Percentiles rank a stretch among this genome's conserved stretches.
These are phyloP conservation scores for Pseudozyma sp. DNA, from an alignment of 1,284 basidiomycete species.

Conservation along the genomic window DNA sequence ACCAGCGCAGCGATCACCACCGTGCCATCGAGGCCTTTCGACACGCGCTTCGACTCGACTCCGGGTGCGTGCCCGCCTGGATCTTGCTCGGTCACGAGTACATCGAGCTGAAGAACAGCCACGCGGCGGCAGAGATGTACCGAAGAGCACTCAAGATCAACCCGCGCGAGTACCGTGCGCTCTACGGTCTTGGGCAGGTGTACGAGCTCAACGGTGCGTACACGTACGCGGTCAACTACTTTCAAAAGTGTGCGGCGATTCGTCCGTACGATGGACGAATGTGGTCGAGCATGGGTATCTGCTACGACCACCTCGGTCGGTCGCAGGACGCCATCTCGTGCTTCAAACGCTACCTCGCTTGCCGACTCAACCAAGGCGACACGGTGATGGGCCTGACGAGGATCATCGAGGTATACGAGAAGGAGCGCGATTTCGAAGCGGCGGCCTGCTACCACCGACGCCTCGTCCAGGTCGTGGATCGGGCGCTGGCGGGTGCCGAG, in stretches of 20 bases:
- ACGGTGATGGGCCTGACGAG: constrained; percentile 56
- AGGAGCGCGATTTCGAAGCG: constrained; percentile 47
- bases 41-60: constrained; percentile 90
- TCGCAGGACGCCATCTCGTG: constrained; percentile 60
- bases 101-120: constrained; percentile 97
- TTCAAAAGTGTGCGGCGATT: constrained; percentile 92
- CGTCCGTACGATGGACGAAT: constrained; percentile 93
- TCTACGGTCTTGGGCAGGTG: constrained; percentile 98
- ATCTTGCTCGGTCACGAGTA: constrained; percentile 99
- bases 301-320: constrained; percentile 84
- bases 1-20: constrained; percentile 89
- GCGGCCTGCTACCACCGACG: constrained; percentile 63
- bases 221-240: constrained; percentile 94
- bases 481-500: constrained; percentile 42
- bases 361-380: constrained; percentile 61
- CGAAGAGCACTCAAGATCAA: constrained; percentile 94
- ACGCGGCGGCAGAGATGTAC: constrained; percentile 98
- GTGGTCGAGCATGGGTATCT: constrained; percentile 93
- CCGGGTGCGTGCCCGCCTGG: constrained; percentile 95
- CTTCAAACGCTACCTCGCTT: constrained; percentile 65
- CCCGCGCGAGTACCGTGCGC: constrained; percentile 88
- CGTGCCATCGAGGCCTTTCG: constrained; percentile 96
- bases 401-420: constrained; percentile 65
- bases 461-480: constrained; percentile 63
- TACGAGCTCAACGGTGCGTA: constrained; percentile 97